phyloP scores from a whole-genome alignment of 768 basidiomycete species.

The Mycena olivaceomarginata region DNA sequence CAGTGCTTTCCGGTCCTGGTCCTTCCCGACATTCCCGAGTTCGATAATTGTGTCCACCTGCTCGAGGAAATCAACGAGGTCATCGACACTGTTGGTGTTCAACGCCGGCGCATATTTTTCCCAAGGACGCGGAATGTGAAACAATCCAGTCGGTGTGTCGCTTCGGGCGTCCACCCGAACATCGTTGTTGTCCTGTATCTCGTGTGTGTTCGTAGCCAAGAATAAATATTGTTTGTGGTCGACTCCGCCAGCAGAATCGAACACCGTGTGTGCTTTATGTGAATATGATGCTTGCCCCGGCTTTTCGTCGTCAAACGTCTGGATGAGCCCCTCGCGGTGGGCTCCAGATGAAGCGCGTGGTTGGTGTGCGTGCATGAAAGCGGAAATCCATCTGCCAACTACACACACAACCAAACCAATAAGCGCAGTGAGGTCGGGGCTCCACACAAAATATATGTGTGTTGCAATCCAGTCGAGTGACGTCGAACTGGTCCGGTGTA shows the following conservation, averaged over 20 bases:
- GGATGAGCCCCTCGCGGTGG: conserved; percentile 13
- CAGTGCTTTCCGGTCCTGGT: conserved; percentile 13
- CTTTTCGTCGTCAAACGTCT: conserved; percentile 8
- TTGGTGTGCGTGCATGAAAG: too few species aligned
- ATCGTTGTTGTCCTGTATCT: background rate
- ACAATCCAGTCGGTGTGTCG: background rate
- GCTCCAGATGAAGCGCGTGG: too few species aligned
- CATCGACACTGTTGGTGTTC: conserved; percentile 8
- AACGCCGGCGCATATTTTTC: conserved; percentile 23
- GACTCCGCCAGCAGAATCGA: conserved; percentile 5
- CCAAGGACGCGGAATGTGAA: conserved; percentile 23
- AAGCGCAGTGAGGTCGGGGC: too few species aligned
- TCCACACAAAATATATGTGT: too few species aligned
- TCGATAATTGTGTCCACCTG: conserved; percentile 27
- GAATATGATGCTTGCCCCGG: background rate
- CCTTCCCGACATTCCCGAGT: conserved; percentile 11
- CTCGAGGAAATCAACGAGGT: conserved; percentile 25
- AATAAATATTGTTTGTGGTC: conserved; percentile 13
- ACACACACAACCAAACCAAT: too few species aligned
- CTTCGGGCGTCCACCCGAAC: background rate
- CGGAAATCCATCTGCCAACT: too few species aligned
- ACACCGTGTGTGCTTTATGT: background rate
- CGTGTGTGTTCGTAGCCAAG: background rate
- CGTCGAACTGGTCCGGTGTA: too few species aligned
- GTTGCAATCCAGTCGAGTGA: too few species aligned